Percentiles rank a stretch among this genome's conserved stretches.
Conservation (phyloP, 1,139 yeast species). For the Lodderomyces parapsilosis region DNA sequence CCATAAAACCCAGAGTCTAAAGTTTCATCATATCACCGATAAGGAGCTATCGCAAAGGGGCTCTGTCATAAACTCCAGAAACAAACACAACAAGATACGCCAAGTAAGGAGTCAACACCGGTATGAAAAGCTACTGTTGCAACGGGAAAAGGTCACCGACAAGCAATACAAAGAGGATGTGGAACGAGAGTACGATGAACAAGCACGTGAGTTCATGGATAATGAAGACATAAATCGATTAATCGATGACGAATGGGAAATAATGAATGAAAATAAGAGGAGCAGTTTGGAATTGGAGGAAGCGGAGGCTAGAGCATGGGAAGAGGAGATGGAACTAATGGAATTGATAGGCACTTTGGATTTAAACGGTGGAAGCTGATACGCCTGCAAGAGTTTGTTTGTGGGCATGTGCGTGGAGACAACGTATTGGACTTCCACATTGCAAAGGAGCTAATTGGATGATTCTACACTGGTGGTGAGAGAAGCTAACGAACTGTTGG, state of each 20-base stretch:
- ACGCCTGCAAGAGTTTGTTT: too few species aligned
- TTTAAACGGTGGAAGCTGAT: neutral
- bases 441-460: too few species aligned
- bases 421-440: neutral
- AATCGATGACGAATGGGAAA: constrained; percentile 29
- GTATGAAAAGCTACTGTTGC: constrained; percentile 21
- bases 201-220: constrained; percentile 17
- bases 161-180: constrained; percentile 22
- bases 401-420: too few species aligned
- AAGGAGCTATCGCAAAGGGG: neutral
- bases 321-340: constrained; percentile 12
- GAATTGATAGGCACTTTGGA: constrained; percentile 12
- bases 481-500: too few species aligned
- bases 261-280: constrained; percentile 5
- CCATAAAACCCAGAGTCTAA: neutral
- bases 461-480: too few species aligned
- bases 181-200: constrained; percentile 19
- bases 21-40: constrained; percentile 1
- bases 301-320: constrained; percentile 12
- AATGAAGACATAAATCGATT: constrained; percentile 28
- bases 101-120: constrained; percentile 30
- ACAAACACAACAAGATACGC: constrained; percentile 27
- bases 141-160: constrained; percentile 26
- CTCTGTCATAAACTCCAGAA: constrained; percentile 20
- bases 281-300: constrained; percentile 10